A percentile compares a stretch with the other conserved stretches of the same genome.
These are phyloP conservation scores for Haematococcus lacustris DNA, from an alignment of 139 green algal species.

Conservation along the genomic window DNA sequence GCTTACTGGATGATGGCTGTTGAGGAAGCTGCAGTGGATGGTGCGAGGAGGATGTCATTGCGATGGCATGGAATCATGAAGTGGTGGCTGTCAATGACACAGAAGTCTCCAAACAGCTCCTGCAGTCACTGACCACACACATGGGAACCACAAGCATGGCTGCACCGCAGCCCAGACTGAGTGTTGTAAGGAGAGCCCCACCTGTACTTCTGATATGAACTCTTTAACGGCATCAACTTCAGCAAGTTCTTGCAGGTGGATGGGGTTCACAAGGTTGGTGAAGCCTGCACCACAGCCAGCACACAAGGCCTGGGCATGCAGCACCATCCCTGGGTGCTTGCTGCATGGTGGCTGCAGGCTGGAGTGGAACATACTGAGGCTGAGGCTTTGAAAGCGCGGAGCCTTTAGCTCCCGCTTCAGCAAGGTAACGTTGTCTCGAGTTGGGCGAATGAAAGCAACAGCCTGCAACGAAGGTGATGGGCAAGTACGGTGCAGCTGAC, in stretches of 20 bases:
- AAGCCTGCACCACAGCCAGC: constrained; percentile 41
- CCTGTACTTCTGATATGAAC: constrained; percentile 64
- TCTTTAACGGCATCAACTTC: constrained; percentile 76
- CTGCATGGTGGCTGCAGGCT: background rate
- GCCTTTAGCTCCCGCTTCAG: constrained; percentile 78
- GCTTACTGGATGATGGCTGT: too few species aligned
- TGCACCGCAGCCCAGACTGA: background rate
- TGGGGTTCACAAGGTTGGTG: constrained; percentile 80
- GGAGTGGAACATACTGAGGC: background rate
- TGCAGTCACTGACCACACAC: constrained; percentile 20
- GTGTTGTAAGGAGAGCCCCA: constrained; percentile 7
- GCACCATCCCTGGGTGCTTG: background rate
- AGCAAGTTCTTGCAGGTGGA: constrained; percentile 89
- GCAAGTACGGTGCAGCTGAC: too few species aligned
- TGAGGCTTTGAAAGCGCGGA: constrained; percentile 62
- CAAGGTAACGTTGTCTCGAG: constrained; percentile 73
- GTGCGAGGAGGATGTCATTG: constrained; percentile 41
- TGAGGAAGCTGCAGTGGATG: too few species aligned
- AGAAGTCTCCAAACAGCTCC: constrained; percentile 88
- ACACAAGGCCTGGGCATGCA: background rate
- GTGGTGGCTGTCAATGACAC: constrained; percentile 70
- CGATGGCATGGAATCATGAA: constrained; percentile 66
- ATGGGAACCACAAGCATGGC: background rate
- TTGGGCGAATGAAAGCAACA: constrained; percentile 84
- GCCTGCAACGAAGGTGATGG: constrained; percentile 67